These are phyloP conservation scores for Hypoxylon sp. DNA, from an alignment of 2,329 filamentous ascomycete genomes.

Conservation along the genomic window DNA sequence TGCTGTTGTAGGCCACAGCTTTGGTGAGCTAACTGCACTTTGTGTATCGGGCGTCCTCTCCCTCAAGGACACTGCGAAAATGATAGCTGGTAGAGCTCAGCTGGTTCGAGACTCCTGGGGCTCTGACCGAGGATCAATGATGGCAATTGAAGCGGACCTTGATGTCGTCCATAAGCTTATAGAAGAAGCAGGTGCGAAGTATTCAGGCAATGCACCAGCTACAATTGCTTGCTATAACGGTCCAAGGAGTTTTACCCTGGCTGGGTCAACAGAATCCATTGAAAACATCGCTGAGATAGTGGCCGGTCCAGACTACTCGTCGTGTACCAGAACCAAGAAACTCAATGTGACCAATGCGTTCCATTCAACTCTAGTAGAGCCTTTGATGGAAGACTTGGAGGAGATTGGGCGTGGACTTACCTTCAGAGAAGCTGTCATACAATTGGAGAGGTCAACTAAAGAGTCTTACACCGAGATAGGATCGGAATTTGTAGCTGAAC, in stretches of 20 bases:
- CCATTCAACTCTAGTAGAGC: constrained; percentile 61
- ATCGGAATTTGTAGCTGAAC: constrained; percentile 50
- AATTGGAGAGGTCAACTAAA: constrained; percentile 49
- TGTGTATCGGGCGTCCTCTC: constrained; percentile 55
- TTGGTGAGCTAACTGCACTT: constrained; percentile 60
- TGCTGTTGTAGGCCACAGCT: constrained; percentile 58
- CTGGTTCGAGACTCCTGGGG: constrained; percentile 56
- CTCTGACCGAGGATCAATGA: constrained; percentile 57
- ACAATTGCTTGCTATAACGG: constrained; percentile 65
- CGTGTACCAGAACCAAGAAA: constrained; percentile 52
- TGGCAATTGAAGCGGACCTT: constrained; percentile 56
- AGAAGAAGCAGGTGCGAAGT: constrained; percentile 14
- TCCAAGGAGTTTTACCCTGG: constrained; percentile 59
- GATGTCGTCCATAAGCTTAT: constrained; percentile 48
- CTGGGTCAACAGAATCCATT: constrained; percentile 56
- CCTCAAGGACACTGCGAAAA: constrained; percentile 52
- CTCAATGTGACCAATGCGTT: constrained; percentile 64
- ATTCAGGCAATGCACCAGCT: constrained; percentile 2
- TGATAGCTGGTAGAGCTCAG: constrained; percentile 51
- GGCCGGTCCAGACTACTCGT: background rate
- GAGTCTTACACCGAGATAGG: constrained; percentile 20
- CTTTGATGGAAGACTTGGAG: constrained; percentile 45
- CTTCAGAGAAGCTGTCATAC: constrained; percentile 55
- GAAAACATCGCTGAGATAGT: constrained; percentile 45
- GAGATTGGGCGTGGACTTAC: constrained; percentile 49